Base-by-base conservation (phyloP, 2,329 filamentous ascomycete genomes). In the Alternaria solani region DNA sequence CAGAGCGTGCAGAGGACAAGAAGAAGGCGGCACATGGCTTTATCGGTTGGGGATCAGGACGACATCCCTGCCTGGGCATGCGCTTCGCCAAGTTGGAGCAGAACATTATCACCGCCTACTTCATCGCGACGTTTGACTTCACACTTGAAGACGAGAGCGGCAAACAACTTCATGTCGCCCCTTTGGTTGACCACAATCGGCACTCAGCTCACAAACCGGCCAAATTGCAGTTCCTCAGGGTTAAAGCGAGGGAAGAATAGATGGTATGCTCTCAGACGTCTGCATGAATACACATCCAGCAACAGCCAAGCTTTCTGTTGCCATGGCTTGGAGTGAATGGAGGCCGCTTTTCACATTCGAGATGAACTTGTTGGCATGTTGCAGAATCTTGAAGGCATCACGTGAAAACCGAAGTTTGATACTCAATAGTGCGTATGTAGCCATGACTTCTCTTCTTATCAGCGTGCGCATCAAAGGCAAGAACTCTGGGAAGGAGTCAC, bases 51-150 rank as follows among this genome's bases (percentile, higher is more conserved):
- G 78, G 78, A 20, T 63, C 69, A 20, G 77, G 69, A 1, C 69
- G 80, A 41, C 80, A 83, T 74, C 82, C 82, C 25, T 85, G 83
- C 67, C 60, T 65, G n/a, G 64, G 61, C 25, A 68, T 73, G 78
- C 79, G 77, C 55, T 85, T 87, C 69, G 85, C 85, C 1, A 86
- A 86, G 63, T 72, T 87, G 1, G 84, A 87, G 68, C 81, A 82
- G 56, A 82, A 79, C 51, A 72, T 86, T 59, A 82, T 85, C 30
- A 80, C 79, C 0, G 83, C 82, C 1, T 80, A 82, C 47, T 85
- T 86, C 57, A 55, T 84, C 16, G 80, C 84, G 3, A 78, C 78
- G 42, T 86, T 86, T 55, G 81, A 85, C 56, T 83, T 81, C 57
- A 66, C 76, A 9, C 74, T 84, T 3, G 67, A 70, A n/a, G 80